Percentiles rank a stretch among this genome's conserved stretches.
Evolutionary conservation across 768 basidiomycete species (phyloP).

Genomic region (Boletales sp.): DNA sequence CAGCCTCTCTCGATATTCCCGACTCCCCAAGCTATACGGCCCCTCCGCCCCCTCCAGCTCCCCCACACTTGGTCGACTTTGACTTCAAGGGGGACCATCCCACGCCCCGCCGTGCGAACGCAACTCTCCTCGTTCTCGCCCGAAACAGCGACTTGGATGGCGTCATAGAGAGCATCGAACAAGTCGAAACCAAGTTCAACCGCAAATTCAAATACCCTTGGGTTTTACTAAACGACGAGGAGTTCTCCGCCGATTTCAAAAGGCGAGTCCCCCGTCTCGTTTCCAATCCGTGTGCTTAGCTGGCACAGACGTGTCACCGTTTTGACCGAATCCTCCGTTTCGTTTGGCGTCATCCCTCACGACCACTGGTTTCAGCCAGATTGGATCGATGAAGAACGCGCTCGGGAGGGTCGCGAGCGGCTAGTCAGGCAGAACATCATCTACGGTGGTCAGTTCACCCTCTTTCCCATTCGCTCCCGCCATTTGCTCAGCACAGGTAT

Average conservation of each 20-base stretch:
- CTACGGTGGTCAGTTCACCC: constrained; percentile 42
- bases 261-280: constrained; percentile 15
- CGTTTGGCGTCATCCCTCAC: constrained; percentile 55
- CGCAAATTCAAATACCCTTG: constrained; percentile 56
- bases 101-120: constrained; percentile 44
- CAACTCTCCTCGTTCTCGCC: constrained; percentile 55
- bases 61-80: no score
- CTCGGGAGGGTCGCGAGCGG: constrained; percentile 46
- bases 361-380: constrained; percentile 71
- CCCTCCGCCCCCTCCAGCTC: no score
- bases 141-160: constrained; percentile 45
- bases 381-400: constrained; percentile 69
- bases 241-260: constrained; percentile 54
- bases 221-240: constrained; percentile 61
- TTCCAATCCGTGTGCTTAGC: constrained; percentile 10
- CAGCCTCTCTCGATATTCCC: constrained; percentile 2
- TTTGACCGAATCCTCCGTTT: constrained; percentile 40
- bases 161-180: constrained; percentile 47
- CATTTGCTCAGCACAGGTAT: constrained; percentile 2
- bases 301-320: constrained; percentile 30
- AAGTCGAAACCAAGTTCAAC: constrained; percentile 60
- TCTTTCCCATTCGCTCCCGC: background rate
- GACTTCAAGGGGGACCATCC: background rate
- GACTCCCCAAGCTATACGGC: background rate
- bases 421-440: constrained; percentile 49